Evolutionary conservation across 176 grass and related monocot genomes (phyloP), one percentile per base, ranked within the genome.

Genomic region (Pontederia paniculata): DNA sequence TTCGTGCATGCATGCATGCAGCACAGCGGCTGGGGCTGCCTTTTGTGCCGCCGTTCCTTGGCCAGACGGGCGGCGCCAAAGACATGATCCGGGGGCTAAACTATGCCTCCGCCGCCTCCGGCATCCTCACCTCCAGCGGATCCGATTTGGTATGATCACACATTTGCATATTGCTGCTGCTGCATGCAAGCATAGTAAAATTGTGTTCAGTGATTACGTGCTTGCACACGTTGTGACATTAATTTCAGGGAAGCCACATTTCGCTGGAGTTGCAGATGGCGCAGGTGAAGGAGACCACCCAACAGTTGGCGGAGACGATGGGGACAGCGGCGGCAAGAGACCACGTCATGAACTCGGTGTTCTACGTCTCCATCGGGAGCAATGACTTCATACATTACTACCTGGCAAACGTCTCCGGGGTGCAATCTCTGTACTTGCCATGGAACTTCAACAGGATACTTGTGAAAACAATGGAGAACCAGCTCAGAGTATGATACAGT

Each of bases 321-420:
- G 88, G 82, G 73, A 82, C 82, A 55, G 72, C 48, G 0, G 88
- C 79, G 0, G 79, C 73, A 3, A 73, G 62, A 3, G 62, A 93
- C 61, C 49, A 83, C 10, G 78, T 93, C 67, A 70, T 23, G 55
- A 86, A 56, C 56, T 86, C 73, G 4, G 58, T 86, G 45, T 93
- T 93, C 66, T 93, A 86, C 37, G 62, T 86, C 21, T 86, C 88
- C 0, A 86, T 93, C 16, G 82, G 88, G 48, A 83, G 76, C 60
- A 93, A 93, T 15, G 79, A 93, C 57, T 93, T 86, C 53, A 93
- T 86, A 60, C 88, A 93, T 61, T 93, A 83, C 71, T 86, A 93
- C 31, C 54, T 86, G 53, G 62, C 76, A 45, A 93, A 86, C 60
- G 71, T 72, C 37, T 86, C 82, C 0, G 77, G 74, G 3, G 69